These are phyloP conservation scores for Leccinum laetum DNA, from an alignment of 1,284 basidiomycete species.

Conservation along the genomic window DNA sequence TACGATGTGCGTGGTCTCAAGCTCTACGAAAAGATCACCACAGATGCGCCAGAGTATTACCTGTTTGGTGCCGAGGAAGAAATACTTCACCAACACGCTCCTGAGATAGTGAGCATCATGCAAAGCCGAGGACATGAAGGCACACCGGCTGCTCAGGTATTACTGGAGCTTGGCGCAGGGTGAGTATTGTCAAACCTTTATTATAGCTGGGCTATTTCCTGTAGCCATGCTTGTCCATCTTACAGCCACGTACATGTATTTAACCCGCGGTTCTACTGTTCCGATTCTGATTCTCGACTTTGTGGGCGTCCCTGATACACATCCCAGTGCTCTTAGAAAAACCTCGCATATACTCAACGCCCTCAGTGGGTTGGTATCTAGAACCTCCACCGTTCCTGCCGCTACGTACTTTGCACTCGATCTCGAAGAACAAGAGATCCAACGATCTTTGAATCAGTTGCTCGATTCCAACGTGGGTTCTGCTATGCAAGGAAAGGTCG, in stretches of 20 bases:
- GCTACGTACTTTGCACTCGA: conserved; percentile 95
- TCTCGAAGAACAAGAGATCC: conserved; percentile 85
- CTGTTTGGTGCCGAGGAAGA: conserved; percentile 79
- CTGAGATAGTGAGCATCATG: conserved; percentile 73
- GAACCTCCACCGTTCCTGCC: conserved; percentile 40
- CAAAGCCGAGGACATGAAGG: conserved; percentile 53
- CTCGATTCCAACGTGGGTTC: conserved; percentile 61
- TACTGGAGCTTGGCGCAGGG: conserved; percentile 90
- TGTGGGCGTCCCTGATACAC: conserved; percentile 15
- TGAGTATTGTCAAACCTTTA: conserved; percentile 43
- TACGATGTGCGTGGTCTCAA: conserved; percentile 86
- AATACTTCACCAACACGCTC: conserved; percentile 61
- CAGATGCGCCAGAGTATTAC: conserved; percentile 85
- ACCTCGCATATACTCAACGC: conserved; percentile 86
- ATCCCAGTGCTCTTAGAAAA: conserved; percentile 78
- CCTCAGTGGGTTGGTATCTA: conserved; percentile 55
- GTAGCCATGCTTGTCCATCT: neutral
- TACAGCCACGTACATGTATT: neutral
- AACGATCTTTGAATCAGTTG: conserved; percentile 78
- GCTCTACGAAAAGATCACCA: conserved; percentile 85
- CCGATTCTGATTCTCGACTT: neutral
- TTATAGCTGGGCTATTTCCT: neutral
- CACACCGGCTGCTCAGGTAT: conserved; percentile 44
- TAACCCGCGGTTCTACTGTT: neutral
- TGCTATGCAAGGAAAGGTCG: conserved; percentile 68